A percentile compares a stretch with the other conserved stretches of the same genome.
Evolutionary conservation across 805 yeast genomes (phyloP).

Genomic region (Yarrowia porcina): DNA sequence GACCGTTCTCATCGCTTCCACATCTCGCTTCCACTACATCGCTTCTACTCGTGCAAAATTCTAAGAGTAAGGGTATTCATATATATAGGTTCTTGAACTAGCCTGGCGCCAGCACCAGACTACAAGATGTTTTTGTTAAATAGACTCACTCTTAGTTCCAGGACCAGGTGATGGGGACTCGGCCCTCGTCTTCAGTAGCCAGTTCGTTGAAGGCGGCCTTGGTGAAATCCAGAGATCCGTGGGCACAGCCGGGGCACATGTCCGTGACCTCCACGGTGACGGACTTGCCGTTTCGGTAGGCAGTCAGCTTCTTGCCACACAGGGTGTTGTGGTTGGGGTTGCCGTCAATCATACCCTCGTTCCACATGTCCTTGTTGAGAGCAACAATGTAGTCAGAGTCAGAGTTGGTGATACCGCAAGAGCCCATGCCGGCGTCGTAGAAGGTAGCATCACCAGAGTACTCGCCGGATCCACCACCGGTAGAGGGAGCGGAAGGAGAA

Average conservation of each 20-base stretch:
- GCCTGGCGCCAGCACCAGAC: conserved; percentile 14
- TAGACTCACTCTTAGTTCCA: conserved; percentile 27
- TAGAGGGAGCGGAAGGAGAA: conserved; percentile 24
- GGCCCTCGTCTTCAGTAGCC: conserved; percentile 53
- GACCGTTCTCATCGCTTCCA: not conserved
- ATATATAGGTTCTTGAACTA: conserved; percentile 4
- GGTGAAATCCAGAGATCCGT: conserved; percentile 55
- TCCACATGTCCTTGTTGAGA: conserved; percentile 45
- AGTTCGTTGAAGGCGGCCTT: conserved; percentile 54
- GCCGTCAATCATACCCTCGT: conserved; percentile 44
- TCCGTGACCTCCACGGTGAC: conserved; percentile 58
- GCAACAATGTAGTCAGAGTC: conserved; percentile 55
- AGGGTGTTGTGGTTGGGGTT: conserved; percentile 43
- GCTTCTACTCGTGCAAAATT: too few relatives aligned
- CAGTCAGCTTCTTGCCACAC: conserved; percentile 53
- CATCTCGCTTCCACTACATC: not conserved
- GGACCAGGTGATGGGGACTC: conserved; percentile 53
- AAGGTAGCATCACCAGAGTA: conserved; percentile 34
- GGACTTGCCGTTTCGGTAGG: conserved; percentile 47
- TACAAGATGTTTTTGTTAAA: conserved; percentile 5
- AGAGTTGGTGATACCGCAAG: conserved; percentile 51
- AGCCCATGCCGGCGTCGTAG: conserved; percentile 43
- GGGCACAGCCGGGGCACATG: conserved; percentile 53
- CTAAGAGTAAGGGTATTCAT: not conserved
- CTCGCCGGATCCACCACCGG: conserved; percentile 25